Percentiles rank a stretch among this genome's conserved stretches.
Conservation (phyloP, 2,329 filamentous ascomycete species). For the Exophiala alcalophila region DNA sequence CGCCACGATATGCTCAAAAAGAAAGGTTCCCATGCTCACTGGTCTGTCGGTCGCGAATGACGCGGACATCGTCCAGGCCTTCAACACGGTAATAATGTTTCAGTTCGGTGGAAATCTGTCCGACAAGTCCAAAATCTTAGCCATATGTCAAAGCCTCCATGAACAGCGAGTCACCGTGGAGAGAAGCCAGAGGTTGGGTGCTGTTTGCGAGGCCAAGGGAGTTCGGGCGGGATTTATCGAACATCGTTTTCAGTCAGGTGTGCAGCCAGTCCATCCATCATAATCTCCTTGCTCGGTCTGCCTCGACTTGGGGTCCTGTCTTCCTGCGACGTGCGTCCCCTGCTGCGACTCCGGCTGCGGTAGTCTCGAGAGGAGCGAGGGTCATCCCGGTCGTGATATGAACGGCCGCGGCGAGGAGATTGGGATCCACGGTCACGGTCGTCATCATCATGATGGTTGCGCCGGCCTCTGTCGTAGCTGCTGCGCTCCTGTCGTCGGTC, state of each 20-base stretch:
- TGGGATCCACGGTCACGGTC: slow-evolving; percentile 36
- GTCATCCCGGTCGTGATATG: slow-evolving; percentile 47
- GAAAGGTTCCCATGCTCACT: slow-evolving; percentile 40
- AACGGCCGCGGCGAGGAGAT: slow-evolving; percentile 38
- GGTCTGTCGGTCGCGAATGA: slow-evolving; percentile 58
- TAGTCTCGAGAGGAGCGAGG: slow-evolving; percentile 43
- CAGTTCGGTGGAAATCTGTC: slow-evolving; percentile 58
- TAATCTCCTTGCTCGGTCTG: slow-evolving; percentile 48
- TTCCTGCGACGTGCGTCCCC: slow-evolving; percentile 34
- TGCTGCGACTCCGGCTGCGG: slow-evolving; percentile 34
- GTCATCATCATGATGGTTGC: slow-evolving; percentile 15
- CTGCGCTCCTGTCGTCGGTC: slow-evolving; percentile 33
- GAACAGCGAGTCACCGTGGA: slow-evolving; percentile 16
- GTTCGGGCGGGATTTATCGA: slow-evolving; percentile 39
- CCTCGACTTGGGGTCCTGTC: slow-evolving; percentile 41
- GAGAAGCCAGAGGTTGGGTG: slow-evolving; percentile 15
- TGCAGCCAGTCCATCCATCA: slow-evolving; percentile 49
- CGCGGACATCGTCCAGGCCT: slow-evolving; percentile 55
- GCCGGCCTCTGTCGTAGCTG: slow-evolving; percentile 35
- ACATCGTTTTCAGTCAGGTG: slow-evolving; percentile 53
- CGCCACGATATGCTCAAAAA: neutral
- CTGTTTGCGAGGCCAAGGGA: slow-evolving; percentile 22
- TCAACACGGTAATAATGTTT: slow-evolving; percentile 51
- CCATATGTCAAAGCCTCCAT: slow-evolving; percentile 17
- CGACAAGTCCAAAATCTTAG: slow-evolving; percentile 31